Evolutionary conservation across 106 monocot genomes (phyloP), one percentile per base, ranked within the genome.

Genomic region (Platanthera guangdongensis): DNA sequence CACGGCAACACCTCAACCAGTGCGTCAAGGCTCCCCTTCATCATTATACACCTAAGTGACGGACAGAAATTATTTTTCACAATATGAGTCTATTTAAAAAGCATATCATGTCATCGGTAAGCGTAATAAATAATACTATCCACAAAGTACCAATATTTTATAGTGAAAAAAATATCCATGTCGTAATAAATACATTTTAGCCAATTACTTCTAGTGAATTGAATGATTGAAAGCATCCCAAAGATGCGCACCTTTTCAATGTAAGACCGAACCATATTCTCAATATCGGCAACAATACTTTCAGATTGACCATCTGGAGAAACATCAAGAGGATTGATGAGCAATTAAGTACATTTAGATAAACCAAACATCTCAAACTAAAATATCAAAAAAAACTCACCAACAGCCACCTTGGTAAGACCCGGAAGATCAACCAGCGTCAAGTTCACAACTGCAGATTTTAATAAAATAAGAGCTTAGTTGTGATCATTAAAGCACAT

Each of bases 381-480:
- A 5, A 49, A 19, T 19, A 72, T 19, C 9, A 72, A 72, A 72
- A 72, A 51, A 72, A 51, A 87, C 92, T 89, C 81, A 96, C 96
- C 96, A 74, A 93, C 88, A 75, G 97, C 97, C 32, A 97, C 97
- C 78, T 97, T 97, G 57, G 97, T 97, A 69, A 94, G 89, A 19
- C 97, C 93, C 80, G 97, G 97, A 77, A 97, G 93, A 86, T 97
- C 97, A 82, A 97, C 67, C 9, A 97, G 87, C 6, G 97, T 97
- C 74, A 97, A 79, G 74, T 97, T 93, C 55, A 97, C 93, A 87
- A 97, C 97, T 97, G 91, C 19, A 75, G 84, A 72, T 72, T 47
- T 32, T 25, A 65, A 65, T 4, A 65, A 30, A 0, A 60, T 67
- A 39, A 70, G 47, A 70, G 25, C 16, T 47, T 48, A 70, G 7